These are phyloP conservation scores for Cladosporium oxysporum DNA, from an alignment of 2,329 filamentous ascomycete genomes.

Conservation along the genomic window DNA sequence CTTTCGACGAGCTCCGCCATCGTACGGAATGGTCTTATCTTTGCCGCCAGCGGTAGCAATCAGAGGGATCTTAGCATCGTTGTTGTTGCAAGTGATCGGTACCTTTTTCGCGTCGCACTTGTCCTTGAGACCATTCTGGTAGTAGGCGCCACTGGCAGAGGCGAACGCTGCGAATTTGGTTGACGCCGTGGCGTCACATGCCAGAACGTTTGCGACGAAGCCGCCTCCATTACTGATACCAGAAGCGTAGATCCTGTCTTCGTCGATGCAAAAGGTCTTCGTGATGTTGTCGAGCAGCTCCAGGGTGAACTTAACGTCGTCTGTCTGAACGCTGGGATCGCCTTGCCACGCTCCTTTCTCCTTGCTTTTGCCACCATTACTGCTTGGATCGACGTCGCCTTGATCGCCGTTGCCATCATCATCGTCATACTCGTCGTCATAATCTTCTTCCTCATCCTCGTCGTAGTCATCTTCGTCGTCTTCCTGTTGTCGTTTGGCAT, in stretches of 20 bases:
- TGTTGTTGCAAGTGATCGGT: slow-evolving; percentile 28
- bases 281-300: slow-evolving; percentile 45
- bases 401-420: background rate
- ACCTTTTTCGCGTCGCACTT: slow-evolving; percentile 27
- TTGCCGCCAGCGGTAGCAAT: slow-evolving; percentile 47
- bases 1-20: slow-evolving; percentile 37
- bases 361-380: background rate
- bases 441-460: background rate
- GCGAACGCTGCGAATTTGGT: slow-evolving; percentile 53
- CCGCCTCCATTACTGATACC: slow-evolving; percentile 59
- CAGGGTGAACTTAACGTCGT: slow-evolving; percentile 48
- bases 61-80: slow-evolving; percentile 37
- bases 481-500: background rate
- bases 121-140: slow-evolving; percentile 29
- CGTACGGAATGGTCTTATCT: slow-evolving; percentile 45
- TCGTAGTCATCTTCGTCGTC: background rate
- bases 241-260: slow-evolving; percentile 45
- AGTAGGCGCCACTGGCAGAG: slow-evolving; percentile 49
- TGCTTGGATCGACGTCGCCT: background rate
- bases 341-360: slow-evolving; percentile 42
- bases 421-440: slow-evolving; percentile 1
- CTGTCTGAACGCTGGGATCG: slow-evolving; percentile 41
- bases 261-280: slow-evolving; percentile 47
- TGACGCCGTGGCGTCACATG: slow-evolving; percentile 47
- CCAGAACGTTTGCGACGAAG: slow-evolving; percentile 46